Evolutionary conservation across 441 rosid genomes (phyloP).

Genomic region (Flueggea neowawraea): DNA sequence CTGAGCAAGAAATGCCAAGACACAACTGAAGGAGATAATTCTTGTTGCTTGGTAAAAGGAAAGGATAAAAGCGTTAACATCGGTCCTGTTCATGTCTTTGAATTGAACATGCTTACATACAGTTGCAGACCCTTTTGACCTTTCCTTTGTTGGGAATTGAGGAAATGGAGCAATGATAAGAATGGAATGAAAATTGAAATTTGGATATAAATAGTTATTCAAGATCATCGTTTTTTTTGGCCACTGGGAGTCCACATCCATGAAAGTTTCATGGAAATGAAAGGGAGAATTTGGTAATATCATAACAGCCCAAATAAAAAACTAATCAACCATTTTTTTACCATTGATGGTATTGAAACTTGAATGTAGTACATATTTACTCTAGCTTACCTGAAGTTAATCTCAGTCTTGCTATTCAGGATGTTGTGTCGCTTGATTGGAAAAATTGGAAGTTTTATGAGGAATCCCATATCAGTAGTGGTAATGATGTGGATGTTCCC

Average conservation of each 20-base stretch:
- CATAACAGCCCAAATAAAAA: too few relatives aligned
- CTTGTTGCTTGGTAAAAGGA: constrained; percentile 21
- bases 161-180: background rate
- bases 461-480: constrained; percentile 19
- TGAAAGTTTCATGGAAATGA: too few relatives aligned
- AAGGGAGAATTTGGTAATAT: too few relatives aligned
- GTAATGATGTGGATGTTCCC: constrained; percentile 20
- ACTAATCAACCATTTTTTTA: too few relatives aligned
- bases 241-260: too few relatives aligned
- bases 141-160: background rate
- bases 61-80: constrained; percentile 28
- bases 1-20: constrained; percentile 45
- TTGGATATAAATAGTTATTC: too few relatives aligned
- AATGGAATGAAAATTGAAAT: too few relatives aligned
- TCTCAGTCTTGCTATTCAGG: constrained; percentile 32
- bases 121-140: background rate
- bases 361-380: background rate
- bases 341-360: background rate
- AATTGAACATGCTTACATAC: constrained; percentile 13
- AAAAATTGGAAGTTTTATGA: constrained; percentile 57
- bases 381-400: constrained; percentile 7
- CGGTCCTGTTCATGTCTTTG: constrained; percentile 94
- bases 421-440: constrained; percentile 64
- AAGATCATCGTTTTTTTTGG: too few relatives aligned
- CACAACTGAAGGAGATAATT: constrained; percentile 26